Percentiles rank a stretch among this genome's conserved stretches.
Evolutionary conservation across 768 basidiomycete genomes (phyloP).

Genomic region (Lentinula guzmanii): DNA sequence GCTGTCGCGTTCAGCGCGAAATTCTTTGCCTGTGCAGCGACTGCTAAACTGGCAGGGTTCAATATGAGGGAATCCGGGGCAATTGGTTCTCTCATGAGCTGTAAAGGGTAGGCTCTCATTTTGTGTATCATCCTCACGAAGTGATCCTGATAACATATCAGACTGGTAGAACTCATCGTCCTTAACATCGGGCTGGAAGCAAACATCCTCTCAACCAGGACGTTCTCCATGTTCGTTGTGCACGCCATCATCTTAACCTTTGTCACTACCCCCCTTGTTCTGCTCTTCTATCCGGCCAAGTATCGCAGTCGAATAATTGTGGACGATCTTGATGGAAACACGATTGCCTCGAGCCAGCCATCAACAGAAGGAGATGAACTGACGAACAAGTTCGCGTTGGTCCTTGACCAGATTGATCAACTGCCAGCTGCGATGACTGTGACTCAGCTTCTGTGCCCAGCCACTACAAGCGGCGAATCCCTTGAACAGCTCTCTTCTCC

Average conservation of each 20-base stretch:
- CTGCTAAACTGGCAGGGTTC: conserved; percentile 60
- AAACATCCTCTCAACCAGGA: conserved; percentile 51
- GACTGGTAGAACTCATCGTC: conserved; percentile 83
- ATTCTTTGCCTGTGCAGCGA: conserved; percentile 60
- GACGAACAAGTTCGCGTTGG: conserved; percentile 61
- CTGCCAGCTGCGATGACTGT: conserved; percentile 80
- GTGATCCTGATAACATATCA: conserved; percentile 15
- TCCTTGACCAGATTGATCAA: conserved; percentile 80
- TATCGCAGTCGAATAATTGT: conserved; percentile 31
- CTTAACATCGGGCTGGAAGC: conserved; percentile 82
- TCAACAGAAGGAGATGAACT: conserved; percentile 26
- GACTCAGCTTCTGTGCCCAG: conserved; percentile 59
- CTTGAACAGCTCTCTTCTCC: neutral
- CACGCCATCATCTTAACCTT: conserved; percentile 73
- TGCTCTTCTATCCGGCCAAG: conserved; percentile 68
- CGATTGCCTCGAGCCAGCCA: neutral
- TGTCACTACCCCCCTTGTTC: conserved; percentile 78
- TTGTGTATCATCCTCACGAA: neutral
- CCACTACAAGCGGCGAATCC: neutral
- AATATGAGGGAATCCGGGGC: conserved; percentile 73
- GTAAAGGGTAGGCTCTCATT: conserved; percentile 61
- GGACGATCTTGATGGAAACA: conserved; percentile 12
- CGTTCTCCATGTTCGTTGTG: conserved; percentile 89
- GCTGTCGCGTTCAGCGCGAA: conserved; percentile 75
- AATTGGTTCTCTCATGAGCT: conserved; percentile 84